Conservation (phyloP, 306 rosid species). For the Corylus avellana region DNA sequence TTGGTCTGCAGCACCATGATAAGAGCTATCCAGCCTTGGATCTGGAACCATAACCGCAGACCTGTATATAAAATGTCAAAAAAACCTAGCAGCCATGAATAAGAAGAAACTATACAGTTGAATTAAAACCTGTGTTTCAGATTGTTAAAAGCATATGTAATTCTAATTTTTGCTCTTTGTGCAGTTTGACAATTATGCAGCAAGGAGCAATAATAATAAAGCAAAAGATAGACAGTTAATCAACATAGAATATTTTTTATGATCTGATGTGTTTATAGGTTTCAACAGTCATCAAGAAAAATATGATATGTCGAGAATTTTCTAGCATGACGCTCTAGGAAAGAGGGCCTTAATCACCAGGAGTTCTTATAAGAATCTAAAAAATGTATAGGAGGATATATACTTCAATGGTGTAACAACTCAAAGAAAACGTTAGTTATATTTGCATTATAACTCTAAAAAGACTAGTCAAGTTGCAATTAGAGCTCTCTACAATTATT, state of each 20-base stretch:
- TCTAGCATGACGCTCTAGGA: not conserved
- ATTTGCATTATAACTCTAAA: no score
- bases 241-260: no score
- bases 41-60: conserved; percentile 86
- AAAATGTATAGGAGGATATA: not conserved
- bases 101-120: conserved; percentile 7
- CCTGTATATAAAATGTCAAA: conserved; percentile 48
- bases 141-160: not conserved
- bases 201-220: not conserved
- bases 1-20: conserved; percentile 65
- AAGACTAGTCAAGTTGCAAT: no score
- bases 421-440: no score
- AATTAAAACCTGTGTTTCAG: not conserved
- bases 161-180: not conserved
- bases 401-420: no score
- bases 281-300: not conserved
- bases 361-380: not conserved
- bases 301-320: not conserved
- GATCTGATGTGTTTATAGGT: not conserved
- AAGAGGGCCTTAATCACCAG: not conserved
- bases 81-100: conserved; percentile 10
- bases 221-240: no score
- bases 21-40: conserved; percentile 78
- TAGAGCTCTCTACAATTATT: no score
- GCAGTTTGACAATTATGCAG: not conserved